Conservation (phyloP, 23 red algal genomes). For the Gracilaria caudata region DNA sequence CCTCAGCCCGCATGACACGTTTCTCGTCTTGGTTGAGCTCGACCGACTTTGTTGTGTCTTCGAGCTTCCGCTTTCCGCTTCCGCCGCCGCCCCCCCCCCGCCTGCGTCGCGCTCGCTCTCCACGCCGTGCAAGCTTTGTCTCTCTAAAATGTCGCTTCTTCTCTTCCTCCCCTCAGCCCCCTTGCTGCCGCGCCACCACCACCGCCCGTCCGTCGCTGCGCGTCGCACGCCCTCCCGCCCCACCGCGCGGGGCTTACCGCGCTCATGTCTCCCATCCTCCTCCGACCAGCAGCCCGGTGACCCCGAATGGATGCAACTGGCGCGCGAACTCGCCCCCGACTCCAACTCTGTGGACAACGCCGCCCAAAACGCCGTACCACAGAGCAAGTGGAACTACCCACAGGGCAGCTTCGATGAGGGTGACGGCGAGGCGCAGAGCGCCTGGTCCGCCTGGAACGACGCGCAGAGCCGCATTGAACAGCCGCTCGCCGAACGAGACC, state of each 20-base stretch:
- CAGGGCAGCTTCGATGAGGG: background rate
- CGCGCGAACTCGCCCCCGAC: constrained; percentile 41
- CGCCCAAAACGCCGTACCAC: background rate
- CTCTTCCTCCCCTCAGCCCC: constrained; percentile 27
- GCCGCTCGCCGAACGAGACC: constrained; percentile 22
- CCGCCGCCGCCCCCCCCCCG: background rate
- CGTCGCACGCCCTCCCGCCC: background rate
- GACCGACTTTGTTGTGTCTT: too few relatives aligned
- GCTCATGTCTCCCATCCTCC: background rate
- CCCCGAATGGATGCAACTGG: constrained; percentile 51
- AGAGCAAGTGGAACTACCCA: constrained; percentile 34
- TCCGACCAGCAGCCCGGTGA: constrained; percentile 10
- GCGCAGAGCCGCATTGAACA: background rate
- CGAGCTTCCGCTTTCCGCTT: background rate
- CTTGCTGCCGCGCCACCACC: background rate
- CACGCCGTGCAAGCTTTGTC: background rate
- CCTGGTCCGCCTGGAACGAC: constrained; percentile 49
- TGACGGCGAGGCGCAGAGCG: background rate
- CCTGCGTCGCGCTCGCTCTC: background rate
- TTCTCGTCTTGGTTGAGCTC: too few relatives aligned
- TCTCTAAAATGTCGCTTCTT: background rate
- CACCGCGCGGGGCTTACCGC: background rate
- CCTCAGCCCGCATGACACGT: too few relatives aligned
- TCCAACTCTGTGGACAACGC: background rate
- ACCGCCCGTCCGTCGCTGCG: background rate